These are phyloP conservation scores for Cardiospermum halicacabum DNA, from an alignment of 345 rosid genomes.

Conservation along the genomic window DNA sequence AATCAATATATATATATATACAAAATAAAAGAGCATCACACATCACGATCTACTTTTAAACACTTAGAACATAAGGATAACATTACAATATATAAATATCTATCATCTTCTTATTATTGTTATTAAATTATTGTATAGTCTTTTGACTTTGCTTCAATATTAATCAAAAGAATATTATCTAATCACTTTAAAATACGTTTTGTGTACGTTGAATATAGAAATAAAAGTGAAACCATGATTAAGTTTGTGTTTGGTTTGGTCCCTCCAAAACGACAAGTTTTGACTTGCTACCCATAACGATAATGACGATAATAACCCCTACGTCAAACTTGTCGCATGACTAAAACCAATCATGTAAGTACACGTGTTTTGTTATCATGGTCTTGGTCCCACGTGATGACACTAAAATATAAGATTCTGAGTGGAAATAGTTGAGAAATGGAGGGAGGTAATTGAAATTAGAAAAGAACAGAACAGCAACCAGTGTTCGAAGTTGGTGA, in stretches of 20 bases:
- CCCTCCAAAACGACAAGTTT: slow-evolving; percentile 13
- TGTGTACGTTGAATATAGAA: neutral
- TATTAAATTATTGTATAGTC: neutral
- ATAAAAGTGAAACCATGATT: neutral
- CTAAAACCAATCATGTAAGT: slow-evolving; percentile 5
- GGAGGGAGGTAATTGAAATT: neutral
- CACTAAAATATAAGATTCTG: too few relatives aligned
- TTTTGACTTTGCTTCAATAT: too few relatives aligned
- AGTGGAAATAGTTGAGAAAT: too few relatives aligned
- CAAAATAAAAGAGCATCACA: neutral
- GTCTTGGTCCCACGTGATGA: slow-evolving; percentile 6
- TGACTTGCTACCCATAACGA: slow-evolving; percentile 22
- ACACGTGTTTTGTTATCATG: neutral
- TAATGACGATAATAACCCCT: slow-evolving; percentile 5
- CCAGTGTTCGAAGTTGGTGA: slow-evolving; percentile 52
- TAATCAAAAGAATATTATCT: too few relatives aligned
- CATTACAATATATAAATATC: neutral
- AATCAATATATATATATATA: neutral
- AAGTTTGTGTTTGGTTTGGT: slow-evolving; percentile 16
- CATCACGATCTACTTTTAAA: neutral
- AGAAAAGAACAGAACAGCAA: neutral
- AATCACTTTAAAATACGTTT: too few relatives aligned
- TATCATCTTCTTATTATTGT: too few relatives aligned
- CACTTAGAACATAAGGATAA: neutral
- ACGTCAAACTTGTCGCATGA: too few relatives aligned